A percentile compares a stretch with the other conserved stretches of the same genome.
phyloP scores from a whole-genome alignment of 306 rosid species.

The Cucurbita maxima region DNA sequence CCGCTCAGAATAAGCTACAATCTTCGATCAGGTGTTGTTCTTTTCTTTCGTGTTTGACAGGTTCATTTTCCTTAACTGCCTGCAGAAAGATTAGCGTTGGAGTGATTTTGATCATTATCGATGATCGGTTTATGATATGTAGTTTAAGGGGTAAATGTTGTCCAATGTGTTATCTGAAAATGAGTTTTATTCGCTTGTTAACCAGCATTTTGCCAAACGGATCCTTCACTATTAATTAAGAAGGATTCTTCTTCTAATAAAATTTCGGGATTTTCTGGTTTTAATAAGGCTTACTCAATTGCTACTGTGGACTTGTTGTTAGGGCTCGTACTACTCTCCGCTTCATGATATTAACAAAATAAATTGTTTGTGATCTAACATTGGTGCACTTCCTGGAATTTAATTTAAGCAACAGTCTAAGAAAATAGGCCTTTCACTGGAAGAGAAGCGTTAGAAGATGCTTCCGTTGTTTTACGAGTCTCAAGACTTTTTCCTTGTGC shows the following conservation, averaged over 20 bases:
- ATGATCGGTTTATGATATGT: background rate
- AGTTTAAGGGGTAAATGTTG: background rate
- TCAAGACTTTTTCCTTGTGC: conserved; percentile 77
- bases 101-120: background rate
- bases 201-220: background rate
- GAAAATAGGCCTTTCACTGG: conserved; percentile 91
- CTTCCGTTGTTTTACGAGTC: conserved; percentile 86
- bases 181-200: background rate
- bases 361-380: background rate
- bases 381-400: background rate
- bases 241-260: background rate
- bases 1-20: background rate
- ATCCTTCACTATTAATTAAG: background rate
- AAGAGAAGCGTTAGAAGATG: conserved; percentile 98
- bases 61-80: background rate
- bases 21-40: background rate
- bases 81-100: background rate
- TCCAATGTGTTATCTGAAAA: background rate
- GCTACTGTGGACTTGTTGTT: background rate
- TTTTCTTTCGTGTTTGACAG: background rate
- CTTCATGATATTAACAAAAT: background rate
- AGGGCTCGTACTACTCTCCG: background rate
- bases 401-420: conserved; percentile 46
- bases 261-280: background rate
- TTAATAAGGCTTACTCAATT: background rate